A percentile compares a stretch with the other conserved stretches of the same genome.
phyloP scores from a whole-genome alignment of 1,284 basidiomycete genomes.

The Stygiomarasmius scandens region DNA sequence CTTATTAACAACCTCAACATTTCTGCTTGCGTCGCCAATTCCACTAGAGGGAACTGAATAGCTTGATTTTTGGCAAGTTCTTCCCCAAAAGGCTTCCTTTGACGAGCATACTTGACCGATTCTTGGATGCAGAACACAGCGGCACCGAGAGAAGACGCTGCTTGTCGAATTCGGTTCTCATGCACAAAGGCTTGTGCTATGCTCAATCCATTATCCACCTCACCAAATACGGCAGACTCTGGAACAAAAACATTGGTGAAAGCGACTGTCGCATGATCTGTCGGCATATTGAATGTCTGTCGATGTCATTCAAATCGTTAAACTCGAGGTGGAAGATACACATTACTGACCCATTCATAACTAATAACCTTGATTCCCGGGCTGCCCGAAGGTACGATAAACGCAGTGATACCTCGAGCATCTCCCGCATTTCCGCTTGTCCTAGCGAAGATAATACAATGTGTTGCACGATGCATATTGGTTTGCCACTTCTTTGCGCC shows the following conservation, averaged over 20 bases:
- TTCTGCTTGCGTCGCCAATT: constrained; percentile 13
- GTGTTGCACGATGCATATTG: constrained; percentile 11
- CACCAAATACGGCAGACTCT: constrained; percentile 10
- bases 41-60: constrained; percentile 13
- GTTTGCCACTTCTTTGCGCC: constrained; percentile 11
- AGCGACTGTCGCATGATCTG: constrained; percentile 11
- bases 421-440: constrained; percentile 8
- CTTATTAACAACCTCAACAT: constrained; percentile 13
- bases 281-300: constrained; percentile 16
- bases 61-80: constrained; percentile 12
- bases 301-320: not conserved
- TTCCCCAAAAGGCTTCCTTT: constrained; percentile 13
- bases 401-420: constrained; percentile 11
- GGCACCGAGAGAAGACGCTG: constrained; percentile 13
- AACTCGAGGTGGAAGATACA: not conserved
- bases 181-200: constrained; percentile 15
- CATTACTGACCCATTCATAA: constrained; percentile 9
- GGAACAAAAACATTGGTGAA: constrained; percentile 11
- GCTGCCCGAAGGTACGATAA: constrained; percentile 8
- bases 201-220: constrained; percentile 9
- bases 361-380: constrained; percentile 11
- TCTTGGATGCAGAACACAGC: constrained; percentile 11
- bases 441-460: constrained; percentile 13
- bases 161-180: constrained; percentile 15
- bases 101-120: constrained; percentile 13